Evolutionary conservation across 2,329 filamentous ascomycete species (phyloP), one percentile per base, ranked within the genome.

Genomic region (Grosmannia huntii): DNA sequence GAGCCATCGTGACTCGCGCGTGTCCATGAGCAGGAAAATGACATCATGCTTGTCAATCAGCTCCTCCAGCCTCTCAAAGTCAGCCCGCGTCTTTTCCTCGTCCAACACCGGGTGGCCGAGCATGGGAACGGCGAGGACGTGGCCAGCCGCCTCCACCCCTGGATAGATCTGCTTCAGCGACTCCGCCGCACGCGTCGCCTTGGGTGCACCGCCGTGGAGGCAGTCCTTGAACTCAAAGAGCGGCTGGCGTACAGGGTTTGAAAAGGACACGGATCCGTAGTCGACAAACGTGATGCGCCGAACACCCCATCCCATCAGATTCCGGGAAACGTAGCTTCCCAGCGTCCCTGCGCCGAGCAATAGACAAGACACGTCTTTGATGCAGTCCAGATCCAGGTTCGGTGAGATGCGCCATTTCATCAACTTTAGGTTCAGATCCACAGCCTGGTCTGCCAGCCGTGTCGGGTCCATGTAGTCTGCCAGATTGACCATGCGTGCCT

Each of bases 331-430:
- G 68, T 97, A 97, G 61, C 90, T 91, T 10, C 94, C 94, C 1
- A 99, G 77, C 0, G 94, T 99, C 16, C 94, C 94, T 0, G 94
- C 90, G 5, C 94, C 94, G 1, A 99, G 82, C 3, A 99, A 75
- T 19, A 99, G 79, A 68, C 94, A 99, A 67, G 85, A 95, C 4
- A 90, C 92, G 59, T 86, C 81, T 68, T 96, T 96, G 68, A 97
- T 91, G 33, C 82, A 81, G 33, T 96, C 90, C 11, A 99, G 81
- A 68, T 97, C 81, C 48, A 99, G 80, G 55, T 85, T 85, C 0
- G 94, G 94, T 9, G 90, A 89, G 66, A 99, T 90, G 46, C 94
- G 85, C 94, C 94, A 99, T 73, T 96, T 99, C 85, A 99, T 99
- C 59, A 99, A 79, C 72, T 97, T 97, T 60, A 97, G 77, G 67